Conservation (phyloP, 352 stramenopile genomes). For the Phytophthora uliginosa region DNA sequence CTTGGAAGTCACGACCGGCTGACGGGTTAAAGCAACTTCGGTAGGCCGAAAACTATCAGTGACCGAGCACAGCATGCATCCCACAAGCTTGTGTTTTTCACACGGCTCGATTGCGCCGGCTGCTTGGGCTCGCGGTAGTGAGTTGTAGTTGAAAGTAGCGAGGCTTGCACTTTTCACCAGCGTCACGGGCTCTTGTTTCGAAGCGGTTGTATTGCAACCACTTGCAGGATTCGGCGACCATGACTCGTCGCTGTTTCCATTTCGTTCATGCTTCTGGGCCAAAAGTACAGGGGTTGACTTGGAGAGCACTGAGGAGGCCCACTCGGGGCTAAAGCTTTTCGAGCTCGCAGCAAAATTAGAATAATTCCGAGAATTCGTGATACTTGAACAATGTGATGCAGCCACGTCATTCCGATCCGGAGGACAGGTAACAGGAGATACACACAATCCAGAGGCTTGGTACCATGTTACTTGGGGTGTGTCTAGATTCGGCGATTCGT, state of each 20-base stretch:
- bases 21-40: not conserved
- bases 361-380: slow-evolving; percentile 11
- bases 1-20: not conserved
- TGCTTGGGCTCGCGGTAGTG: slow-evolving; percentile 1
- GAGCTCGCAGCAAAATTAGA: not conserved
- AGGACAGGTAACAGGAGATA: slow-evolving; percentile 13
- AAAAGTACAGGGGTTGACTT: slow-evolving; percentile 23
- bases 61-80: slow-evolving; percentile 71
- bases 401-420: not conserved
- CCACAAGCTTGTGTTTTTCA: slow-evolving; percentile 66
- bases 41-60: slow-evolving; percentile 20
- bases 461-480: not conserved
- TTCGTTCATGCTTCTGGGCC: slow-evolving; percentile 17
- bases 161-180: slow-evolving; percentile 19
- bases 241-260: not conserved
- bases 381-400: not conserved
- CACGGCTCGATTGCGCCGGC: slow-evolving; percentile 25
- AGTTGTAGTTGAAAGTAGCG: slow-evolving; percentile 16
- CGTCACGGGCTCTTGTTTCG: slow-evolving; percentile 14
- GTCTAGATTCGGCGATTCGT: not conserved
- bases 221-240: not conserved
- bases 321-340: slow-evolving; percentile 17
- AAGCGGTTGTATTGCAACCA: not conserved
- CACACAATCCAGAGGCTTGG: slow-evolving; percentile 11
- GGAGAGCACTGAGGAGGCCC: slow-evolving; percentile 14